phyloP scores from a whole-genome alignment of 2,329 filamentous ascomycete species.

The Dactylellina leptospora region DNA sequence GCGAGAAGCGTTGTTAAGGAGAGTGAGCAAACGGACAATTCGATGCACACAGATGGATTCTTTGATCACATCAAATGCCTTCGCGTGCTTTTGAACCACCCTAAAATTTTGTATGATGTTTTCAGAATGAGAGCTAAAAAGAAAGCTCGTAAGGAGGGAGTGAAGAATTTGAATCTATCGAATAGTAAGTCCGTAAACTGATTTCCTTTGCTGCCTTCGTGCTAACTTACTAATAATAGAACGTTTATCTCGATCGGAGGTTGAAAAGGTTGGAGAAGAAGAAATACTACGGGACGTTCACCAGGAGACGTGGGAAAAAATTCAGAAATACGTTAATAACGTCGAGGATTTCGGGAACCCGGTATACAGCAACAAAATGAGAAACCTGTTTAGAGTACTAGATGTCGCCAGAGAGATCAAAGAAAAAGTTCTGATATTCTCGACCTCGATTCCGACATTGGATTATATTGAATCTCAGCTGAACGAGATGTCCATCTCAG shows the following conservation, averaged over 20 bases:
- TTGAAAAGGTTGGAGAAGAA: slow-evolving; percentile 14
- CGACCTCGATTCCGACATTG: slow-evolving; percentile 71
- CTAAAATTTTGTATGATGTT: slow-evolving; percentile 18
- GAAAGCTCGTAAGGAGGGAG: slow-evolving; percentile 12
- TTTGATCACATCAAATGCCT: slow-evolving; percentile 39
- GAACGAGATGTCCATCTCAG: slow-evolving; percentile 58
- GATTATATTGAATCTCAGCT: slow-evolving; percentile 16
- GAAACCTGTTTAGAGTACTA: slow-evolving; percentile 10
- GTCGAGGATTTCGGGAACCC: slow-evolving; percentile 20
- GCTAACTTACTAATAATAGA: background rate
- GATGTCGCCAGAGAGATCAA: background rate
- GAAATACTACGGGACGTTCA: slow-evolving; percentile 19
- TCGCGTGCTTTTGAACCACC: slow-evolving; percentile 25
- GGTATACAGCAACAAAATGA: slow-evolving; percentile 20
- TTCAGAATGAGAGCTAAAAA: slow-evolving; percentile 12
- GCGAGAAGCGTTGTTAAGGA: slow-evolving; percentile 18
- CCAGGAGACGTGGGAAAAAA: slow-evolving; percentile 9
- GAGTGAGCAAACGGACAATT: background rate
- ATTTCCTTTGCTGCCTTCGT: background rate
- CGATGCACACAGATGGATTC: slow-evolving; percentile 6
- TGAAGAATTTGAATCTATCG: slow-evolving; percentile 1
- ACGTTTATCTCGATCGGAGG: slow-evolving; percentile 1
- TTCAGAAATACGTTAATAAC: background rate
- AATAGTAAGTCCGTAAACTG: background rate
- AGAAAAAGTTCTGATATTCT: slow-evolving; percentile 78